Conservation (phyloP, 148 eudicot genomes). For the Cornus florida region DNA sequence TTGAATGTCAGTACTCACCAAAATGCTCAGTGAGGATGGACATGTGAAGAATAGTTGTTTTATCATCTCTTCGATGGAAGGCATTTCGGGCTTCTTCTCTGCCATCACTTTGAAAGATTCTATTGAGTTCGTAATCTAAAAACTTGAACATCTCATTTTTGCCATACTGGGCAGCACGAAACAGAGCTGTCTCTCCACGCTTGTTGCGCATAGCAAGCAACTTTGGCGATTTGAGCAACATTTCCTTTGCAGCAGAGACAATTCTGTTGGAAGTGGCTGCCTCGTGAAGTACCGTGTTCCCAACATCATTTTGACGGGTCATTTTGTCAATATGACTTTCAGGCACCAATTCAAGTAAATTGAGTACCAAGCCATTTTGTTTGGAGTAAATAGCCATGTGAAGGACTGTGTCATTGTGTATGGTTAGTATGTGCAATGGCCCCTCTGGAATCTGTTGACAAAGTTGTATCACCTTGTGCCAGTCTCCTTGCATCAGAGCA, state of each 20-base stretch:
- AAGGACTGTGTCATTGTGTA: slow-evolving; percentile 13
- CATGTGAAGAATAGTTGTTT: slow-evolving; percentile 6
- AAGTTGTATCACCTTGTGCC: neutral
- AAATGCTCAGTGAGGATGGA: slow-evolving; percentile 1
- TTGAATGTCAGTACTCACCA: neutral
- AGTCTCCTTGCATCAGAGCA: neutral
- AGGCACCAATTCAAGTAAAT: neutral
- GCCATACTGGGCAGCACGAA: slow-evolving; percentile 10
- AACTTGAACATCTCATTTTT: neutral
- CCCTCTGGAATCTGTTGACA: slow-evolving; percentile 2
- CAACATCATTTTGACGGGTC: neutral
- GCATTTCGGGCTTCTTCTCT: neutral
- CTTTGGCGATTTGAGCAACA: neutral
- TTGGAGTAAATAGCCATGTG: slow-evolving; percentile 7
- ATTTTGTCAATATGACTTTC: slow-evolving; percentile 1
- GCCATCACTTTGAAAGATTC: neutral
- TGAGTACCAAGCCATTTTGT: neutral
- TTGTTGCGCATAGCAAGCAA: slow-evolving; percentile 5
- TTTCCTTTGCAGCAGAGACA: neutral
- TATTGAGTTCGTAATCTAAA: slow-evolving; percentile 2
- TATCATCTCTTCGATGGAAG: neutral
- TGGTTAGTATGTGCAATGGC: neutral
- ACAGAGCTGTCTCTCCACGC: slow-evolving; percentile 10
- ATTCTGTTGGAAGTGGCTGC: neutral
- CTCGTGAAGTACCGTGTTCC: slow-evolving; percentile 15